Percentiles rank a stretch among this genome's conserved stretches.
These are phyloP conservation scores for Mallotus nudiflorus DNA, from an alignment of 345 rosid species.

Conservation along the genomic window DNA sequence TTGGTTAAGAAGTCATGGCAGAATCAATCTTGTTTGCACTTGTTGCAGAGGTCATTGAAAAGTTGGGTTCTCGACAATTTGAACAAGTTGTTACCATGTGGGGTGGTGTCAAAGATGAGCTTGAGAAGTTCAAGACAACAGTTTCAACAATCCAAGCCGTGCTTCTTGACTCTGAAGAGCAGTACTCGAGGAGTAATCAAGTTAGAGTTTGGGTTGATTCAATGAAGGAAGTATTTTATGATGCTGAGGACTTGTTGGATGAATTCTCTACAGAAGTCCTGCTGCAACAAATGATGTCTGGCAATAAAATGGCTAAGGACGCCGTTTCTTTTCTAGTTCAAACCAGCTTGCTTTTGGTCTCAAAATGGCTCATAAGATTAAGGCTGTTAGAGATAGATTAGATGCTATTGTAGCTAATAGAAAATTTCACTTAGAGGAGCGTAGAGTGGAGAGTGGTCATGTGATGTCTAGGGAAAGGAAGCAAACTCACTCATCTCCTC, in stretches of 20 bases:
- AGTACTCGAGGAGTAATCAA: background rate
- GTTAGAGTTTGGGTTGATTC: conserved; percentile 29
- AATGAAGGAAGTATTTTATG: conserved; percentile 29
- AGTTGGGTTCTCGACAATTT: background rate
- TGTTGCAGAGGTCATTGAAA: background rate
- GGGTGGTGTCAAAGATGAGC: background rate
- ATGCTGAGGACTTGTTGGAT: conserved; percentile 41
- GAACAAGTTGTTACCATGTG: background rate
- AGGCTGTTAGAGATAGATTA: too few relatives aligned
- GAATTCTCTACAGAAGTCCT: background rate
- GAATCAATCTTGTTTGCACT: conserved; percentile 7
- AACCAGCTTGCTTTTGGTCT: conserved; percentile 5
- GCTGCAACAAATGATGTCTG: background rate
- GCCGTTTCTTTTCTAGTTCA: conserved; percentile 13
- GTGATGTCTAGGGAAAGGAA: too few relatives aligned
- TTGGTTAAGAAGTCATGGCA: conserved; percentile 8
- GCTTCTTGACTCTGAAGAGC: conserved; percentile 1
- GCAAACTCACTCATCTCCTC: too few relatives aligned
- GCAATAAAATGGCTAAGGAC: background rate
- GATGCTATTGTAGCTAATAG: too few relatives aligned
- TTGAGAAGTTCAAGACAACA: background rate
- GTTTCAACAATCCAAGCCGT: conserved; percentile 3
- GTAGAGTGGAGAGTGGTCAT: too few relatives aligned
- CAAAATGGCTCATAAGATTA: background rate
- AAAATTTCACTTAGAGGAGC: too few relatives aligned